Conservation (phyloP, 805 yeast species). For the Lipomyces spencermartinsiae region DNA sequence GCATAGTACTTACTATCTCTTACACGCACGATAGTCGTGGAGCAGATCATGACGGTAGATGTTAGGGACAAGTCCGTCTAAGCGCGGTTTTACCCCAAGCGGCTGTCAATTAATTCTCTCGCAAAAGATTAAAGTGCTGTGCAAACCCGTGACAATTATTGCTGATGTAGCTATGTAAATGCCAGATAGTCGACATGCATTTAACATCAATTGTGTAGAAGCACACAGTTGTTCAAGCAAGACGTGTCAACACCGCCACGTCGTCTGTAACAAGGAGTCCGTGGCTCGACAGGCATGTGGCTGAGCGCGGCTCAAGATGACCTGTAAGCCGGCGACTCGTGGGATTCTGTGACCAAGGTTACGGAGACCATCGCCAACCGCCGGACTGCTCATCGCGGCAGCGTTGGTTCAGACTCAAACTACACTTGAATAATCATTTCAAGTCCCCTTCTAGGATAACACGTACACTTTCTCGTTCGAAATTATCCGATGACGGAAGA, state of each 20-base stretch:
- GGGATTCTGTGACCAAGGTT: background rate
- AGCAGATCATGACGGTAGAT: conserved; percentile 31
- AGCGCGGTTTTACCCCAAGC: background rate
- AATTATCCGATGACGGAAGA: background rate
- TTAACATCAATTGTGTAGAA: too few species aligned
- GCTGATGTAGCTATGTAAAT: background rate
- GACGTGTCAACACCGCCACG: background rate
- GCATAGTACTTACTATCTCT: conserved; percentile 31
- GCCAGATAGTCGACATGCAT: background rate
- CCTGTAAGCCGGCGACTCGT: background rate
- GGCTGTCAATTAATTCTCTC: background rate
- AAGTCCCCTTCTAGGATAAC: background rate
- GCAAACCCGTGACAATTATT: background rate
- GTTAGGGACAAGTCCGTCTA: background rate
- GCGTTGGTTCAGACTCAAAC: background rate
- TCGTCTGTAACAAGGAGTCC: background rate
- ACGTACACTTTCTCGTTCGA: background rate
- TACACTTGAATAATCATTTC: background rate
- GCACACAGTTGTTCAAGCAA: too few species aligned
- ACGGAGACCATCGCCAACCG: background rate
- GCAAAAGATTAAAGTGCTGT: background rate
- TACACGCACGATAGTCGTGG: conserved; percentile 39
- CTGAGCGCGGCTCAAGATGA: background rate
- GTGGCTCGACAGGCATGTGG: background rate
- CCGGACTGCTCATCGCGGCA: background rate